Base-by-base conservation (phyloP, 2,329 filamentous ascomycete species). In the Fusarium goolgardi region DNA sequence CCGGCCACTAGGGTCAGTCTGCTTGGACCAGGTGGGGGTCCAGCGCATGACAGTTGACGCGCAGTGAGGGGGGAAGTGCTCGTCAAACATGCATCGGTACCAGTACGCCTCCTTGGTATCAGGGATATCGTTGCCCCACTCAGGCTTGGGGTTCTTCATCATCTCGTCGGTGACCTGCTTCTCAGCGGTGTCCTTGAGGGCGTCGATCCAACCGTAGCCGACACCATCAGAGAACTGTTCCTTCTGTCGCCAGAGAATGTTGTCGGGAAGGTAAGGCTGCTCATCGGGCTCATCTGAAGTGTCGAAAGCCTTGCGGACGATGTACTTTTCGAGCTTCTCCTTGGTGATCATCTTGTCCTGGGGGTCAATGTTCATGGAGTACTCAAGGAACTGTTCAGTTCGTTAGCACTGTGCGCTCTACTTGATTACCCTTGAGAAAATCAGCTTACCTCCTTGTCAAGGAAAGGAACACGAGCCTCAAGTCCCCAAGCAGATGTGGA, bases 161-260 rank as follows among this genome's bases (percentile, higher is more conserved):
- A 96, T 94, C 85, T 98, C 95, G 77, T 99, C 95, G 20, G 92
- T 97, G 57, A 99, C 91, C 59, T 96, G 88, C 69, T 90, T 80
- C 82, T 96, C 94, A 34, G 96, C 96, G 76, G 91, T 92, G 81
- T 98, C 96, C 86, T 97, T 98, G 75, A 99, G 88, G 9, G 90
- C 92, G 77, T 99, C 96, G 77, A 99, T 99, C 96, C 96, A 99
- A 68, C 96, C 94, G 83, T 99, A 99, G 59, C 96, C 96, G 59
- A 99, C 96, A 78, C 96, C 96, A 76, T 99, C 96, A 61, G 91
- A 96, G 85, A 99, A 99, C 83, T 99, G 96, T 84, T 99, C 96
- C 89, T 99, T 99, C 82, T 99, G 96, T 78, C 96, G 88, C 92
- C 93, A 99, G 58, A 99, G 89, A 73, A 99, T 99, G 79, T 94